Evolutionary conservation across 768 basidiomycete species (phyloP), one percentile per base, ranked within the genome.

Genomic region (Kwoniella pini): DNA sequence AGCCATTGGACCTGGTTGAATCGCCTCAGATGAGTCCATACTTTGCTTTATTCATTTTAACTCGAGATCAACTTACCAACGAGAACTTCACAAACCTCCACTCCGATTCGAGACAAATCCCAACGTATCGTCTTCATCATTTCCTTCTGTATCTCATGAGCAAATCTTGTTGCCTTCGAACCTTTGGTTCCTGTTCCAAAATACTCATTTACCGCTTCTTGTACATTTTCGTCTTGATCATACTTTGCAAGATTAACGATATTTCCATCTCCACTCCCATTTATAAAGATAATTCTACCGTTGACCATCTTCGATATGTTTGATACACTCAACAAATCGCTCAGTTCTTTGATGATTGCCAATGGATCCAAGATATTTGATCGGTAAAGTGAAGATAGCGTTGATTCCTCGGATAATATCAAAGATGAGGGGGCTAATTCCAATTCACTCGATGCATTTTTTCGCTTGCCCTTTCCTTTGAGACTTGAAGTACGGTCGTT

Each of bases 11-110:
- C 68, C 68, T 70, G 49, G 5, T 13, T 39, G 4, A 15, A 15
- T 7, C n/a, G n/a, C n/a, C n/a, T n/a, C n/a, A n/a, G n/a, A n/a
- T n/a, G n/a, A n/a, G n/a, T n/a, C n/a, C n/a, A n/a, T n/a, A n/a
- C n/a, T n/a, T n/a, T n/a, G n/a, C n/a, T n/a, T n/a, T n/a, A n/a
- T n/a, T n/a, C n/a, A n/a, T n/a, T n/a, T n/a, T n/a, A n/a, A n/a
- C n/a, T n/a, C n/a, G n/a, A n/a, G n/a, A n/a, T n/a, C n/a, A n/a
- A 60, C 72, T 63, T 52, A 71, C 72, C 72, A 7, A 63, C 68
- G 27, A 67, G 62, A 5, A 74, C 70, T 38, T 74, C 67, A 42
- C 70, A 74, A 6, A 74, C 72, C 33, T 67, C 65, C 6, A 74
- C 56, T 1, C 68, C 70, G 0, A 60, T 40, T 10, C 42, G 44